Evolutionary conservation across 2,329 filamentous ascomycete genomes (phyloP).

Genomic region (Hymenoscyphus linearis): DNA sequence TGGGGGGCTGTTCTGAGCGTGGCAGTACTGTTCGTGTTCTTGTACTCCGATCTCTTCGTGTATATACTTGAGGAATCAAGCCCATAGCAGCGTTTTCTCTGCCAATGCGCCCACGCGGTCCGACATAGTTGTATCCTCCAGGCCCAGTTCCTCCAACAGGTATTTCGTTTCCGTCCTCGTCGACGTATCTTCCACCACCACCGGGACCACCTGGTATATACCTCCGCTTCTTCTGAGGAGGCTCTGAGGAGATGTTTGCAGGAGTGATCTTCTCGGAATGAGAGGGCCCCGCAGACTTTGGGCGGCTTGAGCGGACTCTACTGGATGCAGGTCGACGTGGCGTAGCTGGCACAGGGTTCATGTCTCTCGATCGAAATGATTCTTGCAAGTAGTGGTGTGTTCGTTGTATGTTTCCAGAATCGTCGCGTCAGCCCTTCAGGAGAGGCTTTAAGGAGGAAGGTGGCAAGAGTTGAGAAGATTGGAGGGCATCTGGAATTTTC

Average conservation of each 20-base stretch:
- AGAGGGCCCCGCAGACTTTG: slow-evolving; percentile 22
- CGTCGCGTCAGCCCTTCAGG: slow-evolving; percentile 16
- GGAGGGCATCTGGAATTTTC: slow-evolving; percentile 18
- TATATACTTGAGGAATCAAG: slow-evolving; percentile 41
- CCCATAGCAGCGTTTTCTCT: slow-evolving; percentile 44
- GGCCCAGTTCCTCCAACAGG: slow-evolving; percentile 45
- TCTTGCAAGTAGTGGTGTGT: background rate
- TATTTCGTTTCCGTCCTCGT: slow-evolving; percentile 61
- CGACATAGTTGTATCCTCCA: slow-evolving; percentile 44
- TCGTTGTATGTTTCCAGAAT: slow-evolving; percentile 10
- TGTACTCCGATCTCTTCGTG: slow-evolving; percentile 49
- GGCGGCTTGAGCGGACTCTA: slow-evolving; percentile 23
- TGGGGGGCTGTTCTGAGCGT: slow-evolving; percentile 45
- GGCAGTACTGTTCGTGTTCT: slow-evolving; percentile 48
- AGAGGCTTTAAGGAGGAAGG: slow-evolving; percentile 16
- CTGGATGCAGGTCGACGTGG: slow-evolving; percentile 26
- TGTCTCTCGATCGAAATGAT: slow-evolving; percentile 6
- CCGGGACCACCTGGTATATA: slow-evolving; percentile 86
- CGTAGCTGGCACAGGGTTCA: slow-evolving; percentile 24
- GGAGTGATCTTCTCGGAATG: slow-evolving; percentile 23
- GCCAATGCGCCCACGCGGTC: slow-evolving; percentile 48
- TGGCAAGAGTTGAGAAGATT: slow-evolving; percentile 14
- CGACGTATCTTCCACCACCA: slow-evolving; percentile 78
- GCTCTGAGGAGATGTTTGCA: slow-evolving; percentile 25
- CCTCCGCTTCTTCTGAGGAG: slow-evolving; percentile 60